Conservation (phyloP, 176 grass and related monocot species). For the Eremochloa ophiuroides region DNA sequence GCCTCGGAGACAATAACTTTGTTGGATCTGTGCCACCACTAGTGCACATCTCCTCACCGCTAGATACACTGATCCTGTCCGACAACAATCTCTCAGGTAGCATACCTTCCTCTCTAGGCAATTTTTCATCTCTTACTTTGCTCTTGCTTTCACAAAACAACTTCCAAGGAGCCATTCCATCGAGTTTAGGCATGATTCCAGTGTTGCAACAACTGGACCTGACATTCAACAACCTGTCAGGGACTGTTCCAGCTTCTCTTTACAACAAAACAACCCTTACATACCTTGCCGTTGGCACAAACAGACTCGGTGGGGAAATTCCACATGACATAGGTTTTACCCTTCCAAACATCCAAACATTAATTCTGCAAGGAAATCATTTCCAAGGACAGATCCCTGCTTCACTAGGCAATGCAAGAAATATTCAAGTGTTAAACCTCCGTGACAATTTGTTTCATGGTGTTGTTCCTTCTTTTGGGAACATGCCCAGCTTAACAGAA, state of each 20-base stretch:
- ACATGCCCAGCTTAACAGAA: not conserved
- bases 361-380: not conserved
- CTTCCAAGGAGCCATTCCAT: not conserved
- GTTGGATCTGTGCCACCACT: not conserved
- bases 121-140: constrained; percentile 11
- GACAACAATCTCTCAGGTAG: constrained; percentile 20
- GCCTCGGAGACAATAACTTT: not conserved
- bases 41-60: not conserved
- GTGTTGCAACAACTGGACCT: not conserved
- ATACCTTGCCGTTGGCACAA: not conserved
- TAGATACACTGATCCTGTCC: not conserved
- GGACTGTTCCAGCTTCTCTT: constrained; percentile 23
- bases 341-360: not conserved
- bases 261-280: constrained; percentile 34
- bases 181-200: not conserved
- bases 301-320: constrained; percentile 18
- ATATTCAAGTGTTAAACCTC: not conserved
- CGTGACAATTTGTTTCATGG: not conserved
- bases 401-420: no score
- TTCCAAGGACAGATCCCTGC: not conserved
- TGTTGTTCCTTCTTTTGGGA: constrained; percentile 5
- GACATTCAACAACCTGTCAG: constrained; percentile 44
- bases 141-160: constrained; percentile 19
- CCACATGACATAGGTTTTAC: not conserved
- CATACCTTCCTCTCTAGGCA: constrained; percentile 33